These are phyloP conservation scores for Pseudofabraea citricarpa DNA, from an alignment of 2,329 filamentous ascomycete genomes.

Conservation along the genomic window DNA sequence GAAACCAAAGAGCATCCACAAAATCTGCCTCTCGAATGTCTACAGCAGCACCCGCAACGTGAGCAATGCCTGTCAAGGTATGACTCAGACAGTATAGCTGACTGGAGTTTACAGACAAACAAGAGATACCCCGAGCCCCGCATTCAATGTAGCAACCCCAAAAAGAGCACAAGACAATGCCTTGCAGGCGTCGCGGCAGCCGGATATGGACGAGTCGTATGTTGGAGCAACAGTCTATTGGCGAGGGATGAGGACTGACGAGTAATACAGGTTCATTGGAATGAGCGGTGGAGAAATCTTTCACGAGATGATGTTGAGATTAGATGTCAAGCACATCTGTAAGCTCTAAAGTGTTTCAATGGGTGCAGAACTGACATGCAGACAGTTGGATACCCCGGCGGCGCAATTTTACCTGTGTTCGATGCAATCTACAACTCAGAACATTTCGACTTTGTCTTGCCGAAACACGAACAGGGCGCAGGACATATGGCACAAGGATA, in stretches of 20 bases:
- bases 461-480: slow-evolving; percentile 93
- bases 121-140: slow-evolving; percentile 58
- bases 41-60: slow-evolving; percentile 29
- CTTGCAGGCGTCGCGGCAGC: slow-evolving; percentile 59
- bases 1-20: slow-evolving; percentile 46
- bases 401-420: slow-evolving; percentile 95
- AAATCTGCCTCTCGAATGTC: slow-evolving; percentile 25
- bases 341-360: slow-evolving; percentile 36
- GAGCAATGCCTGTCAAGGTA: too few species aligned
- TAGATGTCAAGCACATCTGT: slow-evolving; percentile 92
- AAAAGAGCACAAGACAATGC: slow-evolving; percentile 50
- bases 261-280: slow-evolving; percentile 77
- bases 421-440: slow-evolving; percentile 98
- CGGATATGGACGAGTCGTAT: slow-evolving; percentile 77
- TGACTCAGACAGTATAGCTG: too few species aligned
- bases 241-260: too few species aligned
- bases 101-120: slow-evolving; percentile 43
- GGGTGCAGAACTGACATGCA: slow-evolving; percentile 9
- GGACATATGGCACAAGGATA: slow-evolving; percentile 99
- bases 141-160: slow-evolving; percentile 45
- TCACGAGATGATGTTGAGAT: slow-evolving; percentile 97
- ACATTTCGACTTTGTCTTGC: slow-evolving; percentile 94
- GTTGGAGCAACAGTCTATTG: too few species aligned
- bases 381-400: slow-evolving; percentile 82
- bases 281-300: slow-evolving; percentile 96